Evolutionary conservation across 2,329 filamentous ascomycete genomes (phyloP), one percentile per base, ranked within the genome.

Genomic region (Amauroascus niger): DNA sequence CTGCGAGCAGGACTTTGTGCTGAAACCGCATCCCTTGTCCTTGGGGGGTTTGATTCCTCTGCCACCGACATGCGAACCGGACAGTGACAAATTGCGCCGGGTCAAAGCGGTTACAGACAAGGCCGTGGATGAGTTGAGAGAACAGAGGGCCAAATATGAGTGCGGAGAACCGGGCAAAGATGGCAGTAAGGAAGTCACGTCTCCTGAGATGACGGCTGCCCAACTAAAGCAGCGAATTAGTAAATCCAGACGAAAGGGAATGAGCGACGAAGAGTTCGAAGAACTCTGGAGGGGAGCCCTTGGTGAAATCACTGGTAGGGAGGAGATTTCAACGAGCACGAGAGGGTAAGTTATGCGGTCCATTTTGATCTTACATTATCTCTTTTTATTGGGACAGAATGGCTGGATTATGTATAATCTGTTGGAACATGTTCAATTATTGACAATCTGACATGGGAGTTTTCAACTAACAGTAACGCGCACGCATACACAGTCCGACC

Each of bases 11-110:
- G 93, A 91, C 65, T 98, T 95, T 64, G 79, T 98, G 45, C 76
- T 93, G 35, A 86, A 86, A 63, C 80, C 83, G 0, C 91, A 97
- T 66, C 90, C 91, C 1, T 75, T 97, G 20, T 85, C 89, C 0
- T 67, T 96, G 0, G 83, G 84, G 47, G 90, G 93, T 0, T 65
- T 94, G 2, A 65, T 97, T 4, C 93, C 93, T 6, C 73, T 98
- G 7, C 83, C 90, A 5, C 91, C 94, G 1, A 90, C 88, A 3
- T 98, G 93, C 69, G 91, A 96, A 70, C 87, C 93, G 0, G 94
- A 98, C 68, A 89, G 89, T 57, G 88, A 94, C 64, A 96, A 95
- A 69, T 88, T 86, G 6, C 82, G 88, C 37, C 85, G 87, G 16
- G 86, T 97, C 47, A 88, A 91, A 63, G 81, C 84, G 18, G 88